These are phyloP conservation scores for Cladophialophora psammophila DNA, from an alignment of 2,329 filamentous ascomycete species.

Conservation along the genomic window DNA sequence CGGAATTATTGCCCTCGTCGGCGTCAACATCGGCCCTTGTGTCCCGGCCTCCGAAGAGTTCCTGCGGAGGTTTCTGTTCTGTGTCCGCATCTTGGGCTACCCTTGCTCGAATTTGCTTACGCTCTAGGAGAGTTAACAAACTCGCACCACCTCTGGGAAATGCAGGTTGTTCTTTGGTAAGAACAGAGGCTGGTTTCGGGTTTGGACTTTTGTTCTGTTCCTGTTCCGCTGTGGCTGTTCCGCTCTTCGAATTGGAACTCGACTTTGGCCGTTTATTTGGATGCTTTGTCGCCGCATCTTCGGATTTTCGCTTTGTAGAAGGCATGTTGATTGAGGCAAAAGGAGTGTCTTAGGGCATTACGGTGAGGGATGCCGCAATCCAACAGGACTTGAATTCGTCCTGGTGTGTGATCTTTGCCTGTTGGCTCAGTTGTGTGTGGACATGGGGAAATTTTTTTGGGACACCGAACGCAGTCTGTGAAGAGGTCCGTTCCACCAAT, in stretches of 20 bases:
- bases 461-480: neutral
- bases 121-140: constrained; percentile 88
- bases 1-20: constrained; percentile 41
- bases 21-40: constrained; percentile 40
- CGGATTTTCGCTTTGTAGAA: constrained; percentile 36
- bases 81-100: constrained; percentile 91
- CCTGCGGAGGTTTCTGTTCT: constrained; percentile 67
- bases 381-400: neutral
- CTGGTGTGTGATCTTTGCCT: constrained; percentile 1
- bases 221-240: constrained; percentile 17
- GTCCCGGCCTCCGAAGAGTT: constrained; percentile 43
- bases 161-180: constrained; percentile 75
- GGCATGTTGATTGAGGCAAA: constrained; percentile 27
- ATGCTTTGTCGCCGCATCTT: constrained; percentile 18
- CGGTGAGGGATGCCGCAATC: neutral
- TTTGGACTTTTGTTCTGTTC: constrained; percentile 28
- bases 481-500: constrained; percentile 13
- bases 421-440: neutral
- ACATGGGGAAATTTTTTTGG: constrained; percentile 5
- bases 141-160: constrained; percentile 94
- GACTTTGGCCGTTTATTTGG: constrained; percentile 30
- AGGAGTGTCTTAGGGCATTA: neutral
- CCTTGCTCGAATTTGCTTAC: constrained; percentile 94
- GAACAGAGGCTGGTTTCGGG: constrained; percentile 34
- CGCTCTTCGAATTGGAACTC: constrained; percentile 1